Conservation (phyloP, 2,329 filamentous ascomycete species). For the Ceratocystis destructans region DNA sequence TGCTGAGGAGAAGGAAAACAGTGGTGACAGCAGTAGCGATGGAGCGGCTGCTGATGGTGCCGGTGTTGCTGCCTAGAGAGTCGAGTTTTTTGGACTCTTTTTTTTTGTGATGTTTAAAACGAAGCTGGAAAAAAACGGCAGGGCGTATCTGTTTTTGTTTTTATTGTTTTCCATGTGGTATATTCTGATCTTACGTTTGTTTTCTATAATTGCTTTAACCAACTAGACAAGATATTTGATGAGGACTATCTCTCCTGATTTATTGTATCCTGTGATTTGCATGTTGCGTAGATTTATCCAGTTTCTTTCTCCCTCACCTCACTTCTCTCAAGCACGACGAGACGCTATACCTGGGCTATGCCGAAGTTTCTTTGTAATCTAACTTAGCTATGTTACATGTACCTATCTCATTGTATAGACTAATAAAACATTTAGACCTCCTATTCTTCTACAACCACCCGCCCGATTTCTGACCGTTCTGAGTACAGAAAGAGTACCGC, state of each 20-base stretch:
- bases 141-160: not conserved
- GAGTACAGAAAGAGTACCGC: not conserved
- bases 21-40: slow-evolving; percentile 14
- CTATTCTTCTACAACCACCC: not conserved
- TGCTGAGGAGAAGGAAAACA: slow-evolving; percentile 35
- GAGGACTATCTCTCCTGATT: not conserved
- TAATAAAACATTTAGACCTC: not conserved
- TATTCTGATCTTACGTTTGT: slow-evolving; percentile 4
- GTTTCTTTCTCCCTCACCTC: no score
- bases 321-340: no score
- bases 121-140: not conserved
- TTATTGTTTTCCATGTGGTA: not conserved
- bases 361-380: no score
- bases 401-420: no score
- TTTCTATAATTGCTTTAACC: not conserved
- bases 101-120: not conserved
- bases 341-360: no score
- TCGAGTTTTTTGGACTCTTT: not conserved
- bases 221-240: not conserved
- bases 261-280: not conserved
- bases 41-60: slow-evolving; percentile 4
- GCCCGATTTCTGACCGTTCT: not conserved
- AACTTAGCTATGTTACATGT: no score
- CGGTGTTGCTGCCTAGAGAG: slow-evolving; percentile 16
- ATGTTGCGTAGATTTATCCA: no score